These are phyloP conservation scores for Lyophyllum decastes DNA, from an alignment of 768 basidiomycete genomes.

Conservation along the genomic window DNA sequence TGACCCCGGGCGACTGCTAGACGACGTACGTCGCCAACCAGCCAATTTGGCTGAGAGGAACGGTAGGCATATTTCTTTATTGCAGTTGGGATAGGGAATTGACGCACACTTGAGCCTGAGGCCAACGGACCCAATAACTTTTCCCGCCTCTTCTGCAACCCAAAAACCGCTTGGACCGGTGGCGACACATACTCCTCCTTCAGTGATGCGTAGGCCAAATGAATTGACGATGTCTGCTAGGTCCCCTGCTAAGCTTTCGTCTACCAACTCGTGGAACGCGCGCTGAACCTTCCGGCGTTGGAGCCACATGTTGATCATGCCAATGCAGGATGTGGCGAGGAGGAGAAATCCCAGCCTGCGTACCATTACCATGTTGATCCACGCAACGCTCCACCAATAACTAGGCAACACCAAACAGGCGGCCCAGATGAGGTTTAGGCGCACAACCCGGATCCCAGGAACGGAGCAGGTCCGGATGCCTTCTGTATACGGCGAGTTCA, in stretches of 20 bases:
- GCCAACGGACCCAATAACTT: constrained; percentile 17
- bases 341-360: not conserved
- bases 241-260: constrained; percentile 8
- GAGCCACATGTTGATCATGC: constrained; percentile 3
- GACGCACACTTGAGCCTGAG: constrained; percentile 14
- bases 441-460: too few relatives aligned
- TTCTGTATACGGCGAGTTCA: too few relatives aligned
- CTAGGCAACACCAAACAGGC: not conserved
- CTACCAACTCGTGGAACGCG: constrained; percentile 3
- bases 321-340: not conserved
- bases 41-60: constrained; percentile 1
- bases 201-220: constrained; percentile 1
- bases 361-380: not conserved
- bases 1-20: constrained; percentile 10
- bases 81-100: too few relatives aligned
- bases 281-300: not conserved
- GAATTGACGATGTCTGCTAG: constrained; percentile 7
- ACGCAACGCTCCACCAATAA: not conserved
- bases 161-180: constrained; percentile 12
- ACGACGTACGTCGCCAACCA: constrained; percentile 14
- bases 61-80: not conserved
- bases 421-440: not conserved
- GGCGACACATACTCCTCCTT: constrained; percentile 5
- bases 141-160: constrained; percentile 13
- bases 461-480: too few relatives aligned